Conservation (phyloP, 192 early-diverging fungal genomes). For the Coemansia sp. region DNA sequence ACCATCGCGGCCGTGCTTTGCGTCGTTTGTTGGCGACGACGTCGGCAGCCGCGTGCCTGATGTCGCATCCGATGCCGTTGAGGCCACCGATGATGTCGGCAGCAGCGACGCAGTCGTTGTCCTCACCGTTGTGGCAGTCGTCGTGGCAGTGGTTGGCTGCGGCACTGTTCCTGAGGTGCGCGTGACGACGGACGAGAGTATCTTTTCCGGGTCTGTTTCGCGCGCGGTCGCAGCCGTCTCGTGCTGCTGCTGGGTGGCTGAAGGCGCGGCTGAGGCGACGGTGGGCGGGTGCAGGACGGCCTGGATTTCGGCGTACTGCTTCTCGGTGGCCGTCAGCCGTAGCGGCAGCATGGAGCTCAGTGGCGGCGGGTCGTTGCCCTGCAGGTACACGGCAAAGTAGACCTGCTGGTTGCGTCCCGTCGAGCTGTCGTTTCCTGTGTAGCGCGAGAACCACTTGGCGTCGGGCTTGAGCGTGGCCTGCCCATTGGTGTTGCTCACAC, state of each 20-base stretch:
- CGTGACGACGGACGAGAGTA: background rate
- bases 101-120: background rate
- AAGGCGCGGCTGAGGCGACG: background rate
- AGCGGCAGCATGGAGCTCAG: conserved; percentile 30
- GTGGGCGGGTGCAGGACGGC: conserved; percentile 16
- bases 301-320: conserved; percentile 35
- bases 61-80: background rate
- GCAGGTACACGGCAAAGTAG: conserved; percentile 37
- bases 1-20: conserved; percentile 4
- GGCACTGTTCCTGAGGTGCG: background rate
- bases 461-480: conserved; percentile 17
- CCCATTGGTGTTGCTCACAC: conserved; percentile 29
- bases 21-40: background rate
- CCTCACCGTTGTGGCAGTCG: background rate
- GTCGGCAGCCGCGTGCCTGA: background rate
- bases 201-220: background rate
- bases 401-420: conserved; percentile 24
- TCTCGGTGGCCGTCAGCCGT: conserved; percentile 31
- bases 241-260: no score
- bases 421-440: conserved; percentile 16
- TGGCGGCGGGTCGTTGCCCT: conserved; percentile 37
- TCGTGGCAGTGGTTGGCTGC: background rate
- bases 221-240: background rate
- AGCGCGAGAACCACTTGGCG: conserved; percentile 35
- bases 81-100: background rate